These are phyloP conservation scores for Silene conica DNA, from an alignment of 148 eudicot genomes.

Conservation along the genomic window DNA sequence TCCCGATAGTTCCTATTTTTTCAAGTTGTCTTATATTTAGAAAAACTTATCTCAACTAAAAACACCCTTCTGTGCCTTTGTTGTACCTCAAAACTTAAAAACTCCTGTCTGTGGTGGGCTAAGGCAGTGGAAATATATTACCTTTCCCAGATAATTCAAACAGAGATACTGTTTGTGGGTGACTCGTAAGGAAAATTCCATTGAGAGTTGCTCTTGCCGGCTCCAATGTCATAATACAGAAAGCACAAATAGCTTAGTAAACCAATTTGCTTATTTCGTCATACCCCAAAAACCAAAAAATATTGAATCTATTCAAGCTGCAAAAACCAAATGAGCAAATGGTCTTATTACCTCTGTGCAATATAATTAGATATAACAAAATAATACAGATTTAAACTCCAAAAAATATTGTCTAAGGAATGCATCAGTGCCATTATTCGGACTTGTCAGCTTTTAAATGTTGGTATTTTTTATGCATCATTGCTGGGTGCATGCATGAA, in stretches of 20 bases:
- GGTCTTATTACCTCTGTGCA: constrained; percentile 23
- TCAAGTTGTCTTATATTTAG: neutral
- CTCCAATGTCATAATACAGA: neutral
- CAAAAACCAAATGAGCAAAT: constrained; percentile 13
- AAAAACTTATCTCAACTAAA: no score
- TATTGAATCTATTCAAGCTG: neutral
- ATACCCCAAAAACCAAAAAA: neutral
- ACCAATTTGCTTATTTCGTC: neutral
- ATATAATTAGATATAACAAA: constrained; percentile 2
- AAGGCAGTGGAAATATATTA: neutral
- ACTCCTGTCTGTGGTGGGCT: neutral
- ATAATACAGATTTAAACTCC: constrained; percentile 13
- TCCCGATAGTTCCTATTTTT: neutral
- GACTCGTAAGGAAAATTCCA: neutral
- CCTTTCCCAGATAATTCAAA: neutral
- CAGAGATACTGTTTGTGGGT: neutral
- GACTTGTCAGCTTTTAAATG: constrained; percentile 30
- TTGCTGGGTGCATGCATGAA: constrained; percentile 47
- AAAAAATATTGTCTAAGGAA: constrained; percentile 23
- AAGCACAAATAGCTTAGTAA: neutral
- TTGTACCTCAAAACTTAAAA: no score
- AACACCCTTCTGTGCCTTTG: no score
- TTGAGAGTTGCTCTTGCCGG: neutral
- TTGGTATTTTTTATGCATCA: constrained; percentile 37
- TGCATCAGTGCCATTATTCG: constrained; percentile 2